Evolutionary conservation across 176 grass and related monocot genomes (phyloP), one percentile per base, ranked within the genome.

Genomic region (Triticum timopheevii): DNA sequence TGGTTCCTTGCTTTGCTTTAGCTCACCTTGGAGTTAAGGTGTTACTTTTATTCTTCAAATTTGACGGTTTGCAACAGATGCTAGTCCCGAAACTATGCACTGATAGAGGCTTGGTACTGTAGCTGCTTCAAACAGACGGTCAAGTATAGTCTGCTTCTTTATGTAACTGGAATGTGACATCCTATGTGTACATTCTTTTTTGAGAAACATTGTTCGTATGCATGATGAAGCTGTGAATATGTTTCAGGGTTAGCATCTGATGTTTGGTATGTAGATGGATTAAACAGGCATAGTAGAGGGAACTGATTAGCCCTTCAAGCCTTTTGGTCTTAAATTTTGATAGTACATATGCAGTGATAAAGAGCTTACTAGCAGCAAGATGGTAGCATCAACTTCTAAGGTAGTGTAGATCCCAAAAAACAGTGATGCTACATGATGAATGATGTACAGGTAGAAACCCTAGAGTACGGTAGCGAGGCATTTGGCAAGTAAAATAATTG

Each of bases 401-500:
- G 90, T 92, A 88, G 90, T 85, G 33, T 88, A 92, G 82, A 92
- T 78, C 76, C 71, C 17, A 56, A 85, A 56, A 82, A 72, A 73
- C 54, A 85, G 10, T 82, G 78, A 88, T 72, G 13, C 52, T 91
- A 82, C 86, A 82, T 85, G 50, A 68, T 79, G 78, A 85, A 65
- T 88, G 77, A 78, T 65, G 24, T 65, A 88, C 24, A 52, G 20
- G 23, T 88, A 85, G 78, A 78, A 73, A 82, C 42, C 36, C 20
- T 92, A 88, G 45, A 82, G 78, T 91, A 91, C 58, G 64, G 24
- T 33, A 85, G 20, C n/a, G 12, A 85, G 54, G 44, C 72, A 86
- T 86, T 86, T 82, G 82, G 64, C 78, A 91, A 88, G 86, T 22
- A 45, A 85, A 88, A 62, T 92, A 92, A 92, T 91, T 73, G 65